phyloP scores from a whole-genome alignment of 1,284 basidiomycete species.

The Wallemia mellicola region DNA sequence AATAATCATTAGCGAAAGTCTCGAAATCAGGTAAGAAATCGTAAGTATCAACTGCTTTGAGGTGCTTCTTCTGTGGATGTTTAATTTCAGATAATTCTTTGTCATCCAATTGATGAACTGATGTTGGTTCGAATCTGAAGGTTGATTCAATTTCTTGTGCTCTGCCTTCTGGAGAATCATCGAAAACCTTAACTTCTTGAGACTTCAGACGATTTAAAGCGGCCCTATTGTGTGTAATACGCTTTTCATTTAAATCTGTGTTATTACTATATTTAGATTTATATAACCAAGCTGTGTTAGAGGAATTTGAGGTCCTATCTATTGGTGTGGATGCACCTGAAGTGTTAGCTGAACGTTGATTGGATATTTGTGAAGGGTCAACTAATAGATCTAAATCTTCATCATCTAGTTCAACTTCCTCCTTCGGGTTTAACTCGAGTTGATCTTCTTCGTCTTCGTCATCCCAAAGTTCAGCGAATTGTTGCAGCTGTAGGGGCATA shows the following conservation, averaged over 20 bases:
- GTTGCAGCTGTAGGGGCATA: slow-evolving; percentile 64
- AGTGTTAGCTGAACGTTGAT: slow-evolving; percentile 12
- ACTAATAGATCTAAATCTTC: slow-evolving; percentile 36
- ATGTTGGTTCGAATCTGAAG: slow-evolving; percentile 2
- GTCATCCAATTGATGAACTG: no score
- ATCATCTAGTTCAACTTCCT: slow-evolving; percentile 30
- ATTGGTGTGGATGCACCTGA: slow-evolving; percentile 13
- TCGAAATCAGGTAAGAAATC: slow-evolving; percentile 60
- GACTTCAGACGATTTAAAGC: slow-evolving; percentile 6
- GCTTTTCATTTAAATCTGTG: background rate
- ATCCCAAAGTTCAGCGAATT: slow-evolving; percentile 53
- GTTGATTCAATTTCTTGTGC: slow-evolving; percentile 5
- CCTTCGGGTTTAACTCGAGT: slow-evolving; percentile 16
- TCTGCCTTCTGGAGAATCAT: slow-evolving; percentile 1
- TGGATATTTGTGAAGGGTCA: slow-evolving; percentile 22
- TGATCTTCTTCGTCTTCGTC: slow-evolving; percentile 32
- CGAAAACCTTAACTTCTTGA: slow-evolving; percentile 11
- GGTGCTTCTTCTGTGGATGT: slow-evolving; percentile 47
- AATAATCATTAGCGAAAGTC: slow-evolving; percentile 67
- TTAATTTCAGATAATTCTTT: slow-evolving; percentile 25
- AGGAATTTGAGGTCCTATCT: background rate
- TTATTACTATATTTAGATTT: slow-evolving; percentile 1
- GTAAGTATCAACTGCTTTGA: slow-evolving; percentile 51
- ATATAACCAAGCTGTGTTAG: background rate
- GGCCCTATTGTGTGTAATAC: background rate